Evolutionary conservation across 495 filamentous ascomycete genomes (phyloP).

Genomic region (Recurvomyces mirabilis): DNA sequence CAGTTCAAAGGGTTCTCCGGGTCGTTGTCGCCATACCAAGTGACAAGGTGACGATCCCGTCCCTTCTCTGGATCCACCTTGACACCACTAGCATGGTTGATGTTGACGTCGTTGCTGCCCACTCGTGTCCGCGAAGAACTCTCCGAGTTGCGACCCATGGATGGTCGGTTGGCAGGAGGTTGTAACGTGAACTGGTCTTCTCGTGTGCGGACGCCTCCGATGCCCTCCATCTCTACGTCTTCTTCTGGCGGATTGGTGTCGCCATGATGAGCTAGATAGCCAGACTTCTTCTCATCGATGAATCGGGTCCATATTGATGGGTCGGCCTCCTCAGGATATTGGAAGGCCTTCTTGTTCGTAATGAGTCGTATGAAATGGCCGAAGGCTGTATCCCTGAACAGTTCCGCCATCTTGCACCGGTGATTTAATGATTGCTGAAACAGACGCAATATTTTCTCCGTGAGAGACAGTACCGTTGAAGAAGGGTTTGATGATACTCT

Average conservation of each 20-base stretch:
- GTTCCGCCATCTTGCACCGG: slow-evolving; percentile 17
- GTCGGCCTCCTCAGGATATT: slow-evolving; percentile 28
- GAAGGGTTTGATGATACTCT: too few species aligned
- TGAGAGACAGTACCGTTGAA: too few species aligned
- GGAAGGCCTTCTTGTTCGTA: slow-evolving; percentile 20
- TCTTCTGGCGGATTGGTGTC: slow-evolving; percentile 19
- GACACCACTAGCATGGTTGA: slow-evolving; percentile 25
- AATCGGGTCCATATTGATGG: slow-evolving; percentile 26
- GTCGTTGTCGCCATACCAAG: slow-evolving; percentile 26
- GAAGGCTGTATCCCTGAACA: slow-evolving; percentile 31
- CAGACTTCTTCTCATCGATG: slow-evolving; percentile 28
- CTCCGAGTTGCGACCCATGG: not conserved
- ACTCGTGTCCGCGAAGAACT: slow-evolving; percentile 10
- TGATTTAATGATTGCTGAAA: not conserved
- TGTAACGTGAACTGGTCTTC: slow-evolving; percentile 15
- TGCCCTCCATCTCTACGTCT: slow-evolving; percentile 4
- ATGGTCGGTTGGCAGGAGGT: slow-evolving; percentile 1
- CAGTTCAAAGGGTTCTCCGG: slow-evolving; percentile 16
- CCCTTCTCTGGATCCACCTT: slow-evolving; percentile 30
- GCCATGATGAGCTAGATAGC: slow-evolving; percentile 26
- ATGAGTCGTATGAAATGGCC: slow-evolving; percentile 28
- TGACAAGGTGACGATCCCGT: slow-evolving; percentile 24
- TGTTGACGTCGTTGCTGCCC: slow-evolving; percentile 1
- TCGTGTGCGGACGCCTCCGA: slow-evolving; percentile 20
- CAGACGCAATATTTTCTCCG: not conserved